Conservation (phyloP, 306 rosid species). For the Corylus heterophylla region DNA sequence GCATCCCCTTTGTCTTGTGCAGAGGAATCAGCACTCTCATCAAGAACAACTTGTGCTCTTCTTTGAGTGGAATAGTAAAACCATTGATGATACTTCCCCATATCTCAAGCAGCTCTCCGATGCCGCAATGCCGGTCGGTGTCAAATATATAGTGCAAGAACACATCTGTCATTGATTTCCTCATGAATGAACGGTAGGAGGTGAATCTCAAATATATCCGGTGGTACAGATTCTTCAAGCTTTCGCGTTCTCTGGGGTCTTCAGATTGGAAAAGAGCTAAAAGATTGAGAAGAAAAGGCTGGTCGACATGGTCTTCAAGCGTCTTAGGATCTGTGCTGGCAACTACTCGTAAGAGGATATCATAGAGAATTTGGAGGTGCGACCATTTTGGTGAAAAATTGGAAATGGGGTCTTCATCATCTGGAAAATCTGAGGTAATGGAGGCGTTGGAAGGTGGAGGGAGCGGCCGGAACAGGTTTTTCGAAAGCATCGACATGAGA, state of each 20-base stretch:
- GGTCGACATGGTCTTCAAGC: slow-evolving; percentile 41
- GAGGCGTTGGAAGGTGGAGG: slow-evolving; percentile 58
- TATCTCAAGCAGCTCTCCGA: slow-evolving; percentile 86
- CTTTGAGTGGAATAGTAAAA: slow-evolving; percentile 79
- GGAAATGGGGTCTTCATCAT: slow-evolving; percentile 62
- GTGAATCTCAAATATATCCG: slow-evolving; percentile 62
- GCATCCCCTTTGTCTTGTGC: slow-evolving; percentile 77
- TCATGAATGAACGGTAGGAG: slow-evolving; percentile 55
- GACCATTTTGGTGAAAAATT: slow-evolving; percentile 59
- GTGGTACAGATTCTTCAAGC: slow-evolving; percentile 70
- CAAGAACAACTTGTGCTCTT: slow-evolving; percentile 81
- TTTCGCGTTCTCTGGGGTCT: slow-evolving; percentile 72
- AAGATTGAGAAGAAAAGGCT: slow-evolving; percentile 54
- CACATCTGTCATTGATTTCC: slow-evolving; percentile 74
- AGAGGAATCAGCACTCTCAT: slow-evolving; percentile 84
- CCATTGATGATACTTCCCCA: slow-evolving; percentile 90
- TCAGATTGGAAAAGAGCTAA: slow-evolving; percentile 72
- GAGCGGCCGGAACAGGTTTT: slow-evolving; percentile 69
- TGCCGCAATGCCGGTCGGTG: slow-evolving; percentile 64
- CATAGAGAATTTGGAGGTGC: slow-evolving; percentile 67
- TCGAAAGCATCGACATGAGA: slow-evolving; percentile 54
- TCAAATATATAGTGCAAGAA: slow-evolving; percentile 63
- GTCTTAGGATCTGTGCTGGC: slow-evolving; percentile 34
- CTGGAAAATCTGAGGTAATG: slow-evolving; percentile 35
- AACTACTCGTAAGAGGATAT: slow-evolving; percentile 57